Evolutionary conservation across 495 filamentous ascomycete genomes (phyloP), one percentile per base, ranked within the genome.

Genomic region (Penicillium bovifimosum): DNA sequence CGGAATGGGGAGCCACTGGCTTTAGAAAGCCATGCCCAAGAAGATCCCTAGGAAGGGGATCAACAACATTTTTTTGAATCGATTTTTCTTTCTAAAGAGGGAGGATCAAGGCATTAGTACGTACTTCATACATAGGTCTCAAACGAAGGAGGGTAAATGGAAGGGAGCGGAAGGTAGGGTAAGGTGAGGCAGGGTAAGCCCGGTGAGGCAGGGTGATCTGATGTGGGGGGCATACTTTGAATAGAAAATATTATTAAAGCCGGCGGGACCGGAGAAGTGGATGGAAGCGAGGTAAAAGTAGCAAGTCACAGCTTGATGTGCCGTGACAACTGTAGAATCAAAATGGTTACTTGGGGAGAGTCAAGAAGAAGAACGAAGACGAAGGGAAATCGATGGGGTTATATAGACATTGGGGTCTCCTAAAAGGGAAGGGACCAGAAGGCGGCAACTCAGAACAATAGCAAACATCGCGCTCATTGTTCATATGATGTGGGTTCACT

Each of bases 21-120:
- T 43, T 34, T 39, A 51, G 40, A 61, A 29, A 38, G 58, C 16
- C 14, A 48, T 28, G 39, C 38, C 29, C 27, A 54, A 7, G 41
- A 56, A 41, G 24, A 57, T 17, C 1, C 50, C 50, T 17, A 53
- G 9, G 24, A 57, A 53, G 9, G 49, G 49, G 20, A 55, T 43
- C 27, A 51, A 16, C 53, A 55, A 51, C 8, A 43, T 47, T 8
- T n/a, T 42, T 43, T 10, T 17, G 17, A n/a, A n/a, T n/a, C n/a
- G n/a, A n/a, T 14, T n/a, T 42, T 43, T 43, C 9, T 29, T 16
- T 26, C 38, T 41, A 18, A 1, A 26, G 5, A 40, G 18, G 6
- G 9, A 41, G 4, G 4, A 20, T 3, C 5, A 29, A 43, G 24
- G 11, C 6, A 26, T 43, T 16, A 43, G 41, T 9, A 43, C 5